Evolutionary conservation across 1,284 basidiomycete genomes (phyloP), one percentile per base, ranked within the genome.

Genomic region (Pseudozyma flocculosa): DNA sequence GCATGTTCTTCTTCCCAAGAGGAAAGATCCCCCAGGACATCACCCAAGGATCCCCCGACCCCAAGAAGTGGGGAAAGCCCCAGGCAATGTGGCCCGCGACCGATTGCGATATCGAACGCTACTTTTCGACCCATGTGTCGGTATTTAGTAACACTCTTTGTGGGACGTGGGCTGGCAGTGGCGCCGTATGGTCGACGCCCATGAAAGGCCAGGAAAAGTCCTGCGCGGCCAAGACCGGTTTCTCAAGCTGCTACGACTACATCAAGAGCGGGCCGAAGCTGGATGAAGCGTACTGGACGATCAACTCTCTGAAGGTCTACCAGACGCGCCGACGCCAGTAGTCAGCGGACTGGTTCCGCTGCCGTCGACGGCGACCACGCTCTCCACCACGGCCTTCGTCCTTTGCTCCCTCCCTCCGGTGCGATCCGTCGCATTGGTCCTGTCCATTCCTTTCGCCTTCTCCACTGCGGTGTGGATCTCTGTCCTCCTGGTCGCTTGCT

Each of bases 1-100:
- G 75, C 40, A 75, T 84, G 34, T 86, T 84, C 83, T 86, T 85
- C 71, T 85, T 83, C 82, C 43, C 80, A 21, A 80, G 84, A 43
- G 58, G 79, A 67, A 50, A 42, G 10, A 78, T 83, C 3, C 84
- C 85, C 5, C 19, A 44, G 4, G 81, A 80, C 49, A 75, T 85
- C 40, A 49, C 57, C 29, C 48, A 48, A 7, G 79, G 75, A 10
- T 65, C 60, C 8, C 55, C 83, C 29, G 51, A 63, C 45, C 80
- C 82, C 7, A 50, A 56, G 21, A 64, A 45, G n/a, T 85, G 82
- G 82, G 81, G 82, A 22, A 38, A 44, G 15, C 84, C 85, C 2
- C 80, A 81, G 45, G 84, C 84, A 1, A 61, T 57, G n/a, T 86
- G 85, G 74, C 82, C 83, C 17, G 71, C 79, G 18, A 51, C 67